Percentiles rank a stretch among this genome's conserved stretches.
Conservation (phyloP, 306 rosid genomes). For the Cicer yamashitae region DNA sequence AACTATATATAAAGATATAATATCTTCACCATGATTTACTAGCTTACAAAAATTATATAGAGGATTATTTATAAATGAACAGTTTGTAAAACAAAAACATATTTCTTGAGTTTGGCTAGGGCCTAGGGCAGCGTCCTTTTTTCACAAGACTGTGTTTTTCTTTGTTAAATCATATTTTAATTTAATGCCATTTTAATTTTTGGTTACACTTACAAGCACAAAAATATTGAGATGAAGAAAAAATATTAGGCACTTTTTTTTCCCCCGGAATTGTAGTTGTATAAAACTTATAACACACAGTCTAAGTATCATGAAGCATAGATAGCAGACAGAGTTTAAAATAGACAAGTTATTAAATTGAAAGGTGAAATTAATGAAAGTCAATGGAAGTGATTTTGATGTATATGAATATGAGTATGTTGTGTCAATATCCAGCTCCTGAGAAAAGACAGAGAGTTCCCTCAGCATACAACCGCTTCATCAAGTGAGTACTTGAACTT, state of each 20-base stretch:
- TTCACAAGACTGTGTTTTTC: constrained; percentile 14
- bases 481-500: constrained; percentile 66
- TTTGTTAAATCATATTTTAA: constrained; percentile 4
- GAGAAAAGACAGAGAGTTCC: constrained; percentile 99
- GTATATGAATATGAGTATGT: constrained; percentile 4
- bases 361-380: not conserved
- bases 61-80: not conserved
- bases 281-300: constrained; percentile 37
- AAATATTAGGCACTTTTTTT: constrained; percentile 22
- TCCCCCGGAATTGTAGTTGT: constrained; percentile 53
- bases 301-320: constrained; percentile 23
- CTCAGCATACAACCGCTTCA: constrained; percentile 99
- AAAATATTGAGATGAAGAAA: constrained; percentile 10
- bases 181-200: not conserved
- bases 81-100: not conserved
- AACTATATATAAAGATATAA: not conserved
- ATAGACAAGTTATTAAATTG: not conserved
- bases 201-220: constrained; percentile 2
- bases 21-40: constrained; percentile 21
- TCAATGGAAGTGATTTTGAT: constrained; percentile 52
- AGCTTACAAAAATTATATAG: not conserved
- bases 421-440: constrained; percentile 73
- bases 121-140: constrained; percentile 34
- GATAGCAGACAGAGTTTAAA: constrained; percentile 23
- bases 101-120: constrained; percentile 29